phyloP scores from a whole-genome alignment of 2,329 filamentous ascomycete genomes.

The Myriangium duriaei region DNA sequence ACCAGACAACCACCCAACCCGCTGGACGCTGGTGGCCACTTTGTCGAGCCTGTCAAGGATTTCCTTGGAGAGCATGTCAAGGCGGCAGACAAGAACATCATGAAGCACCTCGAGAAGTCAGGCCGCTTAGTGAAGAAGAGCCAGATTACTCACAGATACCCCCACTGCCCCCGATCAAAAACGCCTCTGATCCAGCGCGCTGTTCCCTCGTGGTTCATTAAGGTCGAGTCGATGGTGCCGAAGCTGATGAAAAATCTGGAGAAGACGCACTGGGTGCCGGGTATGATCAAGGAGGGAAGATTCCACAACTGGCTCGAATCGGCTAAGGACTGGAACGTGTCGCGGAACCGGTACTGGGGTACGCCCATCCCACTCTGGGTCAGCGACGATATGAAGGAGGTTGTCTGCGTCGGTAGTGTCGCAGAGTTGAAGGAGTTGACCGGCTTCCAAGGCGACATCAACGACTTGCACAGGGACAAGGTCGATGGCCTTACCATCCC shows the following conservation, averaged over 20 bases:
- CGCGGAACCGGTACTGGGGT: constrained; percentile 89
- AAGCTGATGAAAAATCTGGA: constrained; percentile 87
- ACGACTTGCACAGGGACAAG: constrained; percentile 82
- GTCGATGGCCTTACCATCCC: constrained; percentile 92
- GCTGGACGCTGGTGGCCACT: constrained; percentile 72
- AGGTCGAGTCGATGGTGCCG: constrained; percentile 69
- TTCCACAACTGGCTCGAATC: constrained; percentile 88
- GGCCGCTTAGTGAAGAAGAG: constrained; percentile 73
- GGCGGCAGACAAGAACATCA: constrained; percentile 81
- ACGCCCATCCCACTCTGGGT: constrained; percentile 88
- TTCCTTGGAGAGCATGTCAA: constrained; percentile 86
- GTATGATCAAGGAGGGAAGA: constrained; percentile 78
- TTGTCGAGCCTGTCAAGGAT: constrained; percentile 63
- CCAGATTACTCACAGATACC: constrained; percentile 82
- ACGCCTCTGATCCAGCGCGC: constrained; percentile 87
- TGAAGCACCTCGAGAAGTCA: constrained; percentile 69
- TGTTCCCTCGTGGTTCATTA: constrained; percentile 90
- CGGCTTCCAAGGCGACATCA: constrained; percentile 71
- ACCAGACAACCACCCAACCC: constrained; percentile 75
- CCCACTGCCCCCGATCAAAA: constrained; percentile 90
- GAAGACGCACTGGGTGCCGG: constrained; percentile 81
- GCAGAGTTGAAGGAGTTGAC: constrained; percentile 74
- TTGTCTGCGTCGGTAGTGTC: constrained; percentile 74
- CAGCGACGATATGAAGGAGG: constrained; percentile 76
- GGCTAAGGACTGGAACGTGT: constrained; percentile 91